Base-by-base conservation (phyloP, 306 rosid genomes). In the Malus sylvestris region DNA sequence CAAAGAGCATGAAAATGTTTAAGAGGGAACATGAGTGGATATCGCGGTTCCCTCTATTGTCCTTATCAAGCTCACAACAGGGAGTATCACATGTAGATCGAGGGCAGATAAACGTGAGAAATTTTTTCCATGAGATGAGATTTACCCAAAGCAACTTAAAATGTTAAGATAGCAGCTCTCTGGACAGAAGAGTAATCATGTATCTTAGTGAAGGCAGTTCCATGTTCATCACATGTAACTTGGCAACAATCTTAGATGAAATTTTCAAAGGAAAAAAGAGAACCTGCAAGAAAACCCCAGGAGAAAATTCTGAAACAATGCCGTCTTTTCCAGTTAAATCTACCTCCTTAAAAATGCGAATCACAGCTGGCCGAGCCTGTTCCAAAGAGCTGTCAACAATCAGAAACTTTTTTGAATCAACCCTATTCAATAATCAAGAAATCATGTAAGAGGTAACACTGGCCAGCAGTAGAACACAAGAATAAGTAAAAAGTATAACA, bases 271-370 rank as follows among this genome's bases (percentile, higher is more conserved):
- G 38, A 66, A 73, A 74, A 68, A 67, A 68, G 22, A 86, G 44
- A 80, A 95, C 98, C 97, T 92, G 99, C 77, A 89, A 69, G 88
- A 89, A 95, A 79, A 95, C 97, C 75, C 97, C 98, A 52, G 96
- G 97, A 75, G 97, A 90, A 78, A 82, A 82, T 79, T 90, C 93
- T 76, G 99, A 95, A 76, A 90, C 93, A 77, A 89, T 80, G 80
- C 99, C 97, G 83, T 87, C 97, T 82, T 87, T 87, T 82, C 96
- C 97, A 68, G 90, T 88, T 86, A 95, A 90, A 83, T 81, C 96
- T 63, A 88, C 96, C 86, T 35, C 81, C 83, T 86, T 84, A 82
- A 92, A 86, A 78, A 84, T 44, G 65, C 88, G 85, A 74, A 95
- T 80, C 68, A 86, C 99, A 74, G 99, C 93, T 69, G 97, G 91